Base-by-base conservation (phyloP, 345 rosid genomes). In the Populus nigra region DNA sequence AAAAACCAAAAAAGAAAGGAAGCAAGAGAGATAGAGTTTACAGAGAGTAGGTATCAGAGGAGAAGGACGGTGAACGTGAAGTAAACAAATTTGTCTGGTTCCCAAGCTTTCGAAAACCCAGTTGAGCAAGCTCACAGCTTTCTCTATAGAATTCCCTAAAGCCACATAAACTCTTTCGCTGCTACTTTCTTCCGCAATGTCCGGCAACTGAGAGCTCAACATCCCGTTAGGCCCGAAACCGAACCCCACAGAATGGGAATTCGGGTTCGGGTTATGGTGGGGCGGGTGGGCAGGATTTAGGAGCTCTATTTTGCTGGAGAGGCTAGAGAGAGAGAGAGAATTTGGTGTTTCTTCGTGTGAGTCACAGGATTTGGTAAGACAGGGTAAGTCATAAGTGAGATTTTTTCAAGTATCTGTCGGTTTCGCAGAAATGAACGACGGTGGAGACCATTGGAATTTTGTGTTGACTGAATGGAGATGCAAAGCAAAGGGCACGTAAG, bases 11-110 rank as follows among this genome's bases (percentile, higher is more conserved):
- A 43, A 43, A 62, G 50, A 83, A 25, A 79, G 75, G 41, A 45
- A 38, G 62, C 62, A 59, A 61, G 71, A 25, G 43, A 66, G 73
- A 73, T 27, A 55, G 63, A 55, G 63, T 33, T 79, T 87, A 91
- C 91, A 71, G 39, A 87, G 88, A 76, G 90, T 87, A n/a, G 94
- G 94, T 68, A 90, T 90, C 27, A 85, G 4, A n/a, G 88, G 83
- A 70, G 93, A 90, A 18, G 91, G 92, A 49, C 76, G 86, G 73
- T 92, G 89, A 81, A 90, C 88, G 79, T 89, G 90, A 79, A 92
- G 87, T 50, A 92, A 33, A 73, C 90, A 89, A 75, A 92, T 73
- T 77, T 88, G 84, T 62, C 57, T 71, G 47, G 83, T 81, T 23
- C 79, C 50, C 79, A 88, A 90, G 27, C 74, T 75, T 73, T 72